Evolutionary conservation across 1,284 basidiomycete genomes (phyloP).

Genomic region (Fomitopsis pinicola): DNA sequence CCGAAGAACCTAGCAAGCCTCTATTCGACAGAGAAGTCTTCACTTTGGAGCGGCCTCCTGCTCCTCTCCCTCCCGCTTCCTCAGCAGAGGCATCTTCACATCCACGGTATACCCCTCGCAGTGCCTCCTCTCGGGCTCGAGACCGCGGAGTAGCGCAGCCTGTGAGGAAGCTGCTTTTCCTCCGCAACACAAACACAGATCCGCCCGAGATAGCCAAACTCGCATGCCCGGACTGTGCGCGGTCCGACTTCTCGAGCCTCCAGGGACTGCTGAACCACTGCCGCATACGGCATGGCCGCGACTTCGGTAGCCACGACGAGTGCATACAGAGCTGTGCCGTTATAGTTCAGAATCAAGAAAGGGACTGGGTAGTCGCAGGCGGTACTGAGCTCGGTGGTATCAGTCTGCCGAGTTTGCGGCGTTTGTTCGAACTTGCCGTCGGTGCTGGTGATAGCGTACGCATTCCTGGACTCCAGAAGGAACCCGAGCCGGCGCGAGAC

Average conservation of each 20-base stretch:
- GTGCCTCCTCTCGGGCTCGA: slow-evolving; percentile 28
- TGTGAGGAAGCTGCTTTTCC: slow-evolving; percentile 40
- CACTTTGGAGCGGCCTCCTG: slow-evolving; percentile 15
- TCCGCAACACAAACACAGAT: slow-evolving; percentile 32
- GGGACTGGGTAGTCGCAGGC: slow-evolving; percentile 41
- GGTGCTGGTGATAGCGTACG: slow-evolving; percentile 29
- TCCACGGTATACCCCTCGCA: slow-evolving; percentile 5
- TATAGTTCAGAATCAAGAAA: slow-evolving; percentile 34
- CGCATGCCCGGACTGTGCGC: slow-evolving; percentile 56
- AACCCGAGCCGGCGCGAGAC: background rate
- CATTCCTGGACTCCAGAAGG: background rate
- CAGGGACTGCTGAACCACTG: slow-evolving; percentile 77
- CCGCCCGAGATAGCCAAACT: slow-evolving; percentile 41
- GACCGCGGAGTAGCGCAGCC: slow-evolving; percentile 30
- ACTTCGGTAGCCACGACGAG: slow-evolving; percentile 73
- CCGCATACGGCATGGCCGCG: slow-evolving; percentile 59
- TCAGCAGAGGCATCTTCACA: slow-evolving; percentile 5
- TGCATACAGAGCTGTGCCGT: slow-evolving; percentile 66
- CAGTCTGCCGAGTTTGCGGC: slow-evolving; percentile 56
- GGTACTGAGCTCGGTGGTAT: slow-evolving; percentile 56
- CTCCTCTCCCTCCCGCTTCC: slow-evolving; percentile 13
- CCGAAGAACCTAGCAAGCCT: slow-evolving; percentile 49
- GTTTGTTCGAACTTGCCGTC: slow-evolving; percentile 69
- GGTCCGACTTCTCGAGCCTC: slow-evolving; percentile 64
- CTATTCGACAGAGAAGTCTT: slow-evolving; percentile 42